phyloP scores from a whole-genome alignment of 2,329 filamentous ascomycete genomes.

The Fusarium coffeatum region DNA sequence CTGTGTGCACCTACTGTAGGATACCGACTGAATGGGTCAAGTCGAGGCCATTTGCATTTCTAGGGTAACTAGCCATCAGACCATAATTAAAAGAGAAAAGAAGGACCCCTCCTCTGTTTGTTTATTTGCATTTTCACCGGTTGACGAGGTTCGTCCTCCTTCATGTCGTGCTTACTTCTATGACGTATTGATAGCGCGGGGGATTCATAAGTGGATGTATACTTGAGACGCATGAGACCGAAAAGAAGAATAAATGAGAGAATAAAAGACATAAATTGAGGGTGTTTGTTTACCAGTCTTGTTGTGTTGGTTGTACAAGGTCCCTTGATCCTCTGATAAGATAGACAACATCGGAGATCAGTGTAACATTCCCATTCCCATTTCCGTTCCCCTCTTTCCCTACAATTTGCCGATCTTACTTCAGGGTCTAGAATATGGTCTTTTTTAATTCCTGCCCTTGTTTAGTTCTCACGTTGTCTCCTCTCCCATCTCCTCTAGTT shows the following conservation, averaged over 20 bases:
- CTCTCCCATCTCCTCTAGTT: background rate
- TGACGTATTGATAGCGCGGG: slow-evolving; percentile 28
- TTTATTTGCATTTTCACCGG: slow-evolving; percentile 8
- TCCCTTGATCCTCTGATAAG: background rate
- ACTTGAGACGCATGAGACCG: background rate
- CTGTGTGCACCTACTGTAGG: background rate
- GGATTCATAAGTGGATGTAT: background rate
- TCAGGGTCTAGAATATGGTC: slow-evolving; percentile 2
- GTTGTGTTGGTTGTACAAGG: background rate
- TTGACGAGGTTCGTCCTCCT: background rate
- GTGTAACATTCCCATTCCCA: slow-evolving; percentile 20
- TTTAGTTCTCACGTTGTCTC: background rate
- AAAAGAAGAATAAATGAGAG: background rate
- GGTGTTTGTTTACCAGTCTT: too few species aligned
- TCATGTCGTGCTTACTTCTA: slow-evolving; percentile 14
- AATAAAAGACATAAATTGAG: background rate
- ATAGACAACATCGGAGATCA: slow-evolving; percentile 3
- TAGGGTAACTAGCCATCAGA: background rate
- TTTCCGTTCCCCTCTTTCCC: background rate
- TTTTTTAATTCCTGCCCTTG: background rate
- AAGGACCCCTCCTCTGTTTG: background rate
- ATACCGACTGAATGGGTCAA: background rate
- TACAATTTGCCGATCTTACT: background rate
- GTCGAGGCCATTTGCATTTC: background rate
- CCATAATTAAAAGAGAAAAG: background rate